Base-by-base conservation (phyloP, 2,329 filamentous ascomycete genomes). In the Hymenoscyphus linearis region DNA sequence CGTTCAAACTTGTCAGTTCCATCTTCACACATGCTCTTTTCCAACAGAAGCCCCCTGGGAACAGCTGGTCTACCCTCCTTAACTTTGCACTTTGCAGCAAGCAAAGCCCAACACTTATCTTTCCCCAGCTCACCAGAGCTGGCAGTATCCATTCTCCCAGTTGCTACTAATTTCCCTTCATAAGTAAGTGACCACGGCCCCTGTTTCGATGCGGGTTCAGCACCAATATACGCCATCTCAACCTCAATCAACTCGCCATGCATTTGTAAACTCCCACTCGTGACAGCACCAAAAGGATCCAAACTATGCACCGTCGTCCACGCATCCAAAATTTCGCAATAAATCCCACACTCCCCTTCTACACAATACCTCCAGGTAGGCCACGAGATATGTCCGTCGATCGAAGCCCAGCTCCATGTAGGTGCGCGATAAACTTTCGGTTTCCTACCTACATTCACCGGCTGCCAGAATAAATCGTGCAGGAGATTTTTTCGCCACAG, bases 201-300 rank as follows among this genome's bases (percentile, higher is more conserved):
- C 27, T 54, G 31, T 18, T 25, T 47, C 18, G n/a, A 22, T 9
- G 13, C 18, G 3, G 22, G 9, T 50, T 50, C 6, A 3, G 18
- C 22, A 3, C 44, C 18, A 50, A 50, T 13, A 25, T 22, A 13
- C 2, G 47, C n/a, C 10, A 14, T 16, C 26, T 61, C 50, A 16
- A 55, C 27, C 44, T 55, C 55, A 5, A 58, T 22, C 5, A 58
- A 7, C 14, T 1, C 26, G 2, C 60, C 60, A 37, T 10, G 13
- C 7, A 65, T 44, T 47, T 64, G 62, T 9, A 65, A 25, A 40
- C 58, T 35, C 13, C 64, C 64, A 50, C 53, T 56, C 6, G 52
- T 57, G 9, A 66, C 59, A 57, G 58, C 61, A 2, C 65, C 64
- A 27, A 58, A 66, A 18, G 53, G 62, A 57, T 66, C 65, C 35